Evolutionary conservation across 148 eudicot genomes (phyloP).

Genomic region (Pharnaceum exiguum): DNA sequence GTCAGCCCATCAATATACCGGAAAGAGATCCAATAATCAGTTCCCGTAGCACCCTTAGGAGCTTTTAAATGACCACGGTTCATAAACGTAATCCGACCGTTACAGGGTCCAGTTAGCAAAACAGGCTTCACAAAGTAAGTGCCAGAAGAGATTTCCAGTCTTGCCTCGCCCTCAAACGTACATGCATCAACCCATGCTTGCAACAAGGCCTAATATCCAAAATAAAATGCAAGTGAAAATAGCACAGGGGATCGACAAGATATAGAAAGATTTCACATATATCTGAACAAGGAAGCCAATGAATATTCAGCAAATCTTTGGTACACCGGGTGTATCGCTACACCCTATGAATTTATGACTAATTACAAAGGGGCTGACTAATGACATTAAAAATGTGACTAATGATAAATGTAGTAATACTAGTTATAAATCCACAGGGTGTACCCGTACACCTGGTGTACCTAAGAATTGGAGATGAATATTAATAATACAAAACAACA

Average conservation of each 20-base stretch:
- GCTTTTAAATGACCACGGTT: conserved; percentile 42
- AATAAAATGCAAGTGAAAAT: background rate
- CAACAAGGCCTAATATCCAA: conserved; percentile 36
- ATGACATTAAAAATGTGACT: no score
- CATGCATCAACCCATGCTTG: conserved; percentile 63
- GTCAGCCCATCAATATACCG: conserved; percentile 26
- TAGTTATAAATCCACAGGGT: no score
- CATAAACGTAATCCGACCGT: conserved; percentile 22
- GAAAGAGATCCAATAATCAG: conserved; percentile 42
- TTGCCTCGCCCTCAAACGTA: conserved; percentile 25
- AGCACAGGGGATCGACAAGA: background rate
- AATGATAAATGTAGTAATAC: no score
- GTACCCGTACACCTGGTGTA: no score
- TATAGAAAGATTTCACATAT: background rate
- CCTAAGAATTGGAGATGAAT: no score
- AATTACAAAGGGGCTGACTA: no score
- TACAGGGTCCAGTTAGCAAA: conserved; percentile 43
- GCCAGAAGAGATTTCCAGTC: conserved; percentile 31
- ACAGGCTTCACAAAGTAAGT: conserved; percentile 29
- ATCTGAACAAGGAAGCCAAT: no score
- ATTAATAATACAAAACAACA: no score
- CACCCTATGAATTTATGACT: no score
- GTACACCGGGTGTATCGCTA: no score
- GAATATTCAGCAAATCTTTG: no score
- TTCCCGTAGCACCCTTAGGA: conserved; percentile 13